Base-by-base conservation (phyloP, 352 stramenopile genomes). In the Globisporangium radiosum region DNA sequence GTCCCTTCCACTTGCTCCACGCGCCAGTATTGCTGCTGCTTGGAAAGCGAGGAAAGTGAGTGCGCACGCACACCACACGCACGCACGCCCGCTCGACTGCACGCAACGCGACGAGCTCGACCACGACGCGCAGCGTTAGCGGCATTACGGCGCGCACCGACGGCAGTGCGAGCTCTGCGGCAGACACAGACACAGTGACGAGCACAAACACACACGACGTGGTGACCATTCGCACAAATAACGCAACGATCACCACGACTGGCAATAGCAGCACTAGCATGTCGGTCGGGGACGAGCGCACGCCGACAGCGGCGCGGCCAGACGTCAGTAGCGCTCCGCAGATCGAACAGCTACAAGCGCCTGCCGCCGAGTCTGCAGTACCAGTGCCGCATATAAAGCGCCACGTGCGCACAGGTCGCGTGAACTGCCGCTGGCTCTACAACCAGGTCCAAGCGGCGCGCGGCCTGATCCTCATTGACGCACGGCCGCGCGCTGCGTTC, bases 381-480 rank as follows among this genome's bases (percentile, higher is more conserved):
- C 25, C 25, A 33, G 25, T 33, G 25, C 25, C 25, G 25, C 25
- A 33, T 2, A 33, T 33, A n/a, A 87, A 82, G 62, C 78, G 83
- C 19, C 63, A 72, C 1, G 81, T 94, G 47, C 78, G 76, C 57
- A 79, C 75, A 4, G 78, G 77, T 8, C 73, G 77, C 44, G 85
- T 94, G 10, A 87, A 87, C 54, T 92, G 82, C 49, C 76, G 78
- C 45, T 94, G 85, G 85, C 71, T 94, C 1, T 94, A 90, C 64
- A 94, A 94, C 66, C 81, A 91, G 54, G 79, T 89, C 48, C 82
- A 92, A 60, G 81, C 79, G 7, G 73, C 79, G 15, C 74, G 80
- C 47, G 85, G 85, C 37, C 77, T 88, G 55, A 88, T 94, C 45
- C 61, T 94, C 6, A 80, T 94, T 61, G 85, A 94, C 63, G 80